Evolutionary conservation across 2,329 filamentous ascomycete genomes (phyloP).

Genomic region (Chaetomium sp.): DNA sequence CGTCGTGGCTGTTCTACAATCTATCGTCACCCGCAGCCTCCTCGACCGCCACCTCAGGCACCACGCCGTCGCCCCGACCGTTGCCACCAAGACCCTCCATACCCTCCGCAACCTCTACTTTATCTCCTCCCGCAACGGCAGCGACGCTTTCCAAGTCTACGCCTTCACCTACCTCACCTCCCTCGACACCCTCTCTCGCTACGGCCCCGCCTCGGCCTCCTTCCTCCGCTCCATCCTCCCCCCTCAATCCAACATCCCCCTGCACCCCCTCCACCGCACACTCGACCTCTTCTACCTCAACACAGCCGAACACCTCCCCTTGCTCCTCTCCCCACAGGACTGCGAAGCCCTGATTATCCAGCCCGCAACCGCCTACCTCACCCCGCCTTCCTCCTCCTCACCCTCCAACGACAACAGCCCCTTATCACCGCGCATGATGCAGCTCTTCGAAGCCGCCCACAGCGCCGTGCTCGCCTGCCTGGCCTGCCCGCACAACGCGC

Average conservation of each 20-base stretch:
- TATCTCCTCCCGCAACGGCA: constrained; percentile 73
- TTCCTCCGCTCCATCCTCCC: constrained; percentile 62
- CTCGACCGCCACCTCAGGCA: constrained; percentile 53
- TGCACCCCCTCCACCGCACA: constrained; percentile 67
- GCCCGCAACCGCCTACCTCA: constrained; percentile 74
- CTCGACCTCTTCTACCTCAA: constrained; percentile 90
- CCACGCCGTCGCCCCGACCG: constrained; percentile 55
- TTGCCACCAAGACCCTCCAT: constrained; percentile 72
- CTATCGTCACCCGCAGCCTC: constrained; percentile 67
- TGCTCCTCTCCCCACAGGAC: constrained; percentile 64
- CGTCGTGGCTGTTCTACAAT: constrained; percentile 72
- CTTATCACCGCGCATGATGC: constrained; percentile 41
- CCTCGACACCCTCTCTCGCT: constrained; percentile 77
- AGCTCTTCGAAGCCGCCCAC: constrained; percentile 86
- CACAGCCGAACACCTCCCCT: constrained; percentile 78
- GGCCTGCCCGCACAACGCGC: constrained; percentile 74
- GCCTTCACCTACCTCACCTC: constrained; percentile 80
- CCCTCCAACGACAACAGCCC: constrained; percentile 21
- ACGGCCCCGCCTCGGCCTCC: constrained; percentile 63
- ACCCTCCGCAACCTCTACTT: constrained; percentile 79
- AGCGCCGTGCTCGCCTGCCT: constrained; percentile 78
- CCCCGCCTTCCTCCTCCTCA: constrained; percentile 35
- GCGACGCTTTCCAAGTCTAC: constrained; percentile 78
- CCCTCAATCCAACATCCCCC: constrained; percentile 51
- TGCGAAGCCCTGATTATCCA: constrained; percentile 75